Evolutionary conservation across 495 filamentous ascomycete species (phyloP).

Genomic region (Talaromyces ruber): DNA sequence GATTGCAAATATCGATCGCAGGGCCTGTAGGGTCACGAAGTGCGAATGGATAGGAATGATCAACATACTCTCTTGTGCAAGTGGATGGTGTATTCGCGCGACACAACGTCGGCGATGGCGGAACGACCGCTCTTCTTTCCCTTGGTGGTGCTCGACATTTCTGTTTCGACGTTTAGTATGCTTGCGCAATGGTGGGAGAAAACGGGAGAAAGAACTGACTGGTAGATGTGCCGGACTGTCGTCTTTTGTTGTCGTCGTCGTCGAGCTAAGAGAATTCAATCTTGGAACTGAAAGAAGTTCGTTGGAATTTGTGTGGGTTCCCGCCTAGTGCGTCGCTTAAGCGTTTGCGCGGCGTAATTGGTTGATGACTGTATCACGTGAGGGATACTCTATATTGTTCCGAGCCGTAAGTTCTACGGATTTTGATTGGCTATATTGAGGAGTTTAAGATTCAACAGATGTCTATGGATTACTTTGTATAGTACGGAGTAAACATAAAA

Average conservation of each 20-base stretch:
- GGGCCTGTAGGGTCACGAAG: not conserved
- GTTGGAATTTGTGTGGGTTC: slow-evolving; percentile 23
- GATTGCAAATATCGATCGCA: not conserved
- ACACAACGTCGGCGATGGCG: slow-evolving; percentile 95
- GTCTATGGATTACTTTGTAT: not conserved
- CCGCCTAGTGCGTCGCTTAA: slow-evolving; percentile 38
- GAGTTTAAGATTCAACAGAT: not conserved
- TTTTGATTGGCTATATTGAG: not conserved
- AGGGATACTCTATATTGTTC: not conserved
- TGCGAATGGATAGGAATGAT: slow-evolving; percentile 9
- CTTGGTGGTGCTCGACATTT: slow-evolving; percentile 60
- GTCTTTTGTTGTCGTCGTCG: slow-evolving; percentile 31
- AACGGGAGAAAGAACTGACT: slow-evolving; percentile 22
- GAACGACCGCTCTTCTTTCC: slow-evolving; percentile 71
- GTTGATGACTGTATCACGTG: slow-evolving; percentile 12
- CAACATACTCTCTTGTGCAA: slow-evolving; percentile 96
- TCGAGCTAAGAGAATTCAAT: slow-evolving; percentile 21
- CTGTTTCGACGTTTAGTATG: slow-evolving; percentile 15
- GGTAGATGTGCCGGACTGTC: slow-evolving; percentile 33
- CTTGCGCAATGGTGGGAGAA: not conserved
- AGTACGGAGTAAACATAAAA: not conserved
- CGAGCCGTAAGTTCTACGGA: not conserved
- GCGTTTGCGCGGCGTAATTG: slow-evolving; percentile 16
- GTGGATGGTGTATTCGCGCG: slow-evolving; percentile 99
- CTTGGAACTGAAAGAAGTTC: slow-evolving; percentile 12